Evolutionary conservation across 148 eudicot species (phyloP), one percentile per base, ranked within the genome.

Genomic region (Fagopyrum tataricum): DNA sequence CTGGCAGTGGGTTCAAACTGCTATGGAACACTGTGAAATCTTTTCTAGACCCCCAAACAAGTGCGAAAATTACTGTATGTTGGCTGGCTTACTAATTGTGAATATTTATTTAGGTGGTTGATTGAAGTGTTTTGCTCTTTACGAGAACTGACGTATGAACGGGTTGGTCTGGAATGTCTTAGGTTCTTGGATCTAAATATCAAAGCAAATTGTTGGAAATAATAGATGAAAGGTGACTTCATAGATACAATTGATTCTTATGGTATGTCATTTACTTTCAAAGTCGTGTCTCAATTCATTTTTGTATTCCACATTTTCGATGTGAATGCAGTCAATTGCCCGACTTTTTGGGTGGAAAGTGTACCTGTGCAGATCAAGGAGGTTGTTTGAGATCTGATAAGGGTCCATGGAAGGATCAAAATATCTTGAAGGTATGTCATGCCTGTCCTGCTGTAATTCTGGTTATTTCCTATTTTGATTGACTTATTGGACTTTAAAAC

Each of bases 361-460:
- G 98, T 80, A 78, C 76, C 21, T 93, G 98, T 84, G 85, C 84
- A 42, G 85, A 78, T 73, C 76, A 87, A 61, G 96, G 98, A 66
- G 89, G 96, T 76, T 93, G 98, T 75, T 72, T 93, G 82, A 81
- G 83, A 78, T 93, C 96, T 46, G 82, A 84, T 68, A 93, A 86
- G 82, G 98, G 98, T 46, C 98, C 98, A 55, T 93, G 98, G 96
- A 88, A 85, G 67, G 87, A 93, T 78, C 90, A 79, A 49, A 81
- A 81, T 41, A 79, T 90, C 21, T 24, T 87, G 23, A 86, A 93
- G 91, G 96, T 87, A 59, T 66, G 70, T 24, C 61, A 55, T 20
- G 31, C 61, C 23, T 56, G 42, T 39, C 12, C 74, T 42, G 44
- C 44, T 26, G 44, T 14, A 31, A 1, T 7, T 10, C 7, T 72